phyloP scores from a whole-genome alignment of 495 filamentous ascomycete genomes.

The Talaromyces stipitatus region DNA sequence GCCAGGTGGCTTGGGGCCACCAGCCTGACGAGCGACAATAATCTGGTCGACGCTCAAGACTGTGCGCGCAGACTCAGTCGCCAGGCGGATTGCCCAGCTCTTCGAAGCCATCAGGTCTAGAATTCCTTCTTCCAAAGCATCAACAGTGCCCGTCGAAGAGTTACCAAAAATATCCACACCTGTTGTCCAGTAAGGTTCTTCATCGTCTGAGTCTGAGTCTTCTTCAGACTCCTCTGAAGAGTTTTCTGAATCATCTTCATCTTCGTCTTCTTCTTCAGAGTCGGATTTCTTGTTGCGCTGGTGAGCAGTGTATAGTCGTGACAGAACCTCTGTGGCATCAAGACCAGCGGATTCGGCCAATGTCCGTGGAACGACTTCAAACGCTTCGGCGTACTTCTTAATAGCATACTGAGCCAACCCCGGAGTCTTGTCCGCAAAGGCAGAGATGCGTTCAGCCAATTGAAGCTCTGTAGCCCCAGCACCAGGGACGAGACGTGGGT shows the following conservation, averaged over 20 bases:
- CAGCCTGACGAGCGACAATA: conserved; percentile 95
- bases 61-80: conserved; percentile 89
- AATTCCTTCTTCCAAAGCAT: conserved; percentile 85
- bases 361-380: conserved; percentile 91
- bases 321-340: conserved; percentile 91
- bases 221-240: conserved; percentile 17
- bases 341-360: conserved; percentile 91
- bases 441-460: conserved; percentile 83
- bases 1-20: conserved; percentile 91
- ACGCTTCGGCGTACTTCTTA: conserved; percentile 94
- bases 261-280: not conserved
- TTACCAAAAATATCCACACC: conserved; percentile 92
- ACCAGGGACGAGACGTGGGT: conserved; percentile 83
- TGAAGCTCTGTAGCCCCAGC: conserved; percentile 96
- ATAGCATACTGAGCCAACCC: conserved; percentile 92
- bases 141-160: conserved; percentile 70
- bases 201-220: conserved; percentile 24
- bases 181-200: conserved; percentile 72
- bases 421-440: conserved; percentile 81
- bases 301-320: conserved; percentile 86
- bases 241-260: conserved; percentile 18
- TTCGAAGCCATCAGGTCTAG: conserved; percentile 87
- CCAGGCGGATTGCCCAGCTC: conserved; percentile 92
- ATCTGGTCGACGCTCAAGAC: conserved; percentile 98
- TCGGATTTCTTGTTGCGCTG: conserved; percentile 41